Evolutionary conservation across 352 stramenopile species (phyloP).

Genomic region (Pythium brassicae): DNA sequence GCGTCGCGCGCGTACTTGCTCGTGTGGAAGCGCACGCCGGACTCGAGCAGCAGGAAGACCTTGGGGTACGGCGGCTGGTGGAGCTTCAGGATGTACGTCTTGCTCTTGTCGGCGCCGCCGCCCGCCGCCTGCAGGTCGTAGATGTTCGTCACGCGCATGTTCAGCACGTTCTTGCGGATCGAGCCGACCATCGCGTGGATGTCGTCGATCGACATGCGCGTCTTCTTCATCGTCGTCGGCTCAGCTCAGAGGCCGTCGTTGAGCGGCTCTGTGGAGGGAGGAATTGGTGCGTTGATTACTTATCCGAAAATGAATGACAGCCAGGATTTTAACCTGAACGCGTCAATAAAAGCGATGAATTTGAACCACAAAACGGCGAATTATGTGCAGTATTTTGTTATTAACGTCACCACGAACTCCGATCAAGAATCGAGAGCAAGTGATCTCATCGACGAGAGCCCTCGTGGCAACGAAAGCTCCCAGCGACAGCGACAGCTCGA

Average conservation of each 20-base stretch:
- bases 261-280: not conserved
- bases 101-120: conserved; percentile 63
- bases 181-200: conserved; percentile 85
- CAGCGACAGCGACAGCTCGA: no score
- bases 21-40: conserved; percentile 95
- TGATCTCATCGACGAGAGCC: no score
- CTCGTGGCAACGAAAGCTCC: no score
- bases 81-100: conserved; percentile 93
- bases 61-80: conserved; percentile 88
- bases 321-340: no score
- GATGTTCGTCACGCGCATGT: conserved; percentile 95
- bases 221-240: conserved; percentile 62
- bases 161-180: conserved; percentile 81
- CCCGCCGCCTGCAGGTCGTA: conserved; percentile 85
- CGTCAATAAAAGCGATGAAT: no score
- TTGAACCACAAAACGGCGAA: no score
- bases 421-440: no score
- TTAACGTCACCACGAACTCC: no score
- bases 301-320: not conserved
- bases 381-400: no score
- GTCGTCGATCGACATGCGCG: conserved; percentile 85
- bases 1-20: conserved; percentile 85
- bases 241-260: not conserved
- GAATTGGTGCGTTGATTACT: no score
- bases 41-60: conserved; percentile 95